Evolutionary conservation across 2,329 filamentous ascomycete genomes (phyloP).

Genomic region (Hypoxylon sp.): DNA sequence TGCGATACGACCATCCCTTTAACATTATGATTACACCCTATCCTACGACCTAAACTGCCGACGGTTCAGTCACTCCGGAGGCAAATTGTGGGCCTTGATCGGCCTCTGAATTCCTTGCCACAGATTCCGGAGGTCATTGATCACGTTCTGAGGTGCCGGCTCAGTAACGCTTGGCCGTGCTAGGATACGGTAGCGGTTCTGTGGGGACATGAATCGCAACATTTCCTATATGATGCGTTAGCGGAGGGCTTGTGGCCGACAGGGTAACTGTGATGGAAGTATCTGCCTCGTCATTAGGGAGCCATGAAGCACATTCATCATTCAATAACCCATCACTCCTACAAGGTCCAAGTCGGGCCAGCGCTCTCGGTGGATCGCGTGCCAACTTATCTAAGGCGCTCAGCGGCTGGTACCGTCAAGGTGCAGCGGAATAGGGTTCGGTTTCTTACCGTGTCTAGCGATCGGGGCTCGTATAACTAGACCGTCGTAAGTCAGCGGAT

Average conservation of each 20-base stretch:
- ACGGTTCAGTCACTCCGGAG: not conserved
- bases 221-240: not conserved
- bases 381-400: not conserved
- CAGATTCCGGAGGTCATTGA: conserved; percentile 11
- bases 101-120: not conserved
- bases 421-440: not conserved
- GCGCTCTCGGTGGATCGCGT: not conserved
- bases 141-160: not conserved
- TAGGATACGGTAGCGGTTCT: not conserved
- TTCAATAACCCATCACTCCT: not conserved
- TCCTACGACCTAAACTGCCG: not conserved
- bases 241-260: not conserved
- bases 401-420: not conserved
- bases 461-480: not conserved
- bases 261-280: not conserved
- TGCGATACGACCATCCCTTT: not conserved
- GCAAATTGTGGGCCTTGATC: not conserved
- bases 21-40: no score
- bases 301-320: not conserved
- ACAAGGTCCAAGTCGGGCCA: not conserved
- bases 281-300: not conserved
- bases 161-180: conserved; percentile 9
- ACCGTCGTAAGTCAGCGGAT: not conserved
- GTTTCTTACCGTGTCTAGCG: not conserved
- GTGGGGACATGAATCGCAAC: not conserved